phyloP scores from a whole-genome alignment of 164 flowering plant genomes.

The Liquidambar formosana region DNA sequence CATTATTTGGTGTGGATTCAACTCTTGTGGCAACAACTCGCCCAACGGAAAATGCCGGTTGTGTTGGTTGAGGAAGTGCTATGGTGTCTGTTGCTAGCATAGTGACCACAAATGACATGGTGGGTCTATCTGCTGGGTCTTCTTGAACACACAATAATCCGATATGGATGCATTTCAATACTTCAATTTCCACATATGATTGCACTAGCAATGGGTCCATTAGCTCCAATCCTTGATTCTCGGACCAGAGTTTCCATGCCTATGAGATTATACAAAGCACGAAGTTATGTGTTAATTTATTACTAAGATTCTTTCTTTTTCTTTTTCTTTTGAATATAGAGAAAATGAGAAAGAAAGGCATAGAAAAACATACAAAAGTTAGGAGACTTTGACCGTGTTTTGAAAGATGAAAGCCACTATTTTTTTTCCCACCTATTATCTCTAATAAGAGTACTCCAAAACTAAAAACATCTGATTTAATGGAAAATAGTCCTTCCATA shows the following conservation, averaged over 20 bases:
- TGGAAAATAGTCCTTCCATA: slow-evolving; percentile 28
- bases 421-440: slow-evolving; percentile 26
- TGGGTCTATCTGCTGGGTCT: slow-evolving; percentile 21
- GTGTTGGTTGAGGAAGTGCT: no score
- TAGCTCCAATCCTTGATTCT: no score
- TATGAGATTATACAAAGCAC: no score
- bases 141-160: slow-evolving; percentile 33
- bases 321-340: no score
- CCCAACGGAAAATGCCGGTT: no score
- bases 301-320: no score
- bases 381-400: slow-evolving; percentile 6
- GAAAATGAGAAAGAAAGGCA: no score
- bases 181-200: slow-evolving; percentile 12
- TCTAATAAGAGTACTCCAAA: slow-evolving; percentile 34
- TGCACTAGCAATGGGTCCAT: no score
- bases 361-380: slow-evolving; percentile 12
- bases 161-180: slow-evolving; percentile 29
- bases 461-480: slow-evolving; percentile 35
- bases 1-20: no score
- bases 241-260: no score
- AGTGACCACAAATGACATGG: slow-evolving; percentile 24
- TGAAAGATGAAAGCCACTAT: background rate
- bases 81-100: slow-evolving; percentile 10
- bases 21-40: no score
- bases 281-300: no score